Base-by-base conservation (phyloP, 2,329 filamentous ascomycete genomes). In the Clarireedia paspali region DNA sequence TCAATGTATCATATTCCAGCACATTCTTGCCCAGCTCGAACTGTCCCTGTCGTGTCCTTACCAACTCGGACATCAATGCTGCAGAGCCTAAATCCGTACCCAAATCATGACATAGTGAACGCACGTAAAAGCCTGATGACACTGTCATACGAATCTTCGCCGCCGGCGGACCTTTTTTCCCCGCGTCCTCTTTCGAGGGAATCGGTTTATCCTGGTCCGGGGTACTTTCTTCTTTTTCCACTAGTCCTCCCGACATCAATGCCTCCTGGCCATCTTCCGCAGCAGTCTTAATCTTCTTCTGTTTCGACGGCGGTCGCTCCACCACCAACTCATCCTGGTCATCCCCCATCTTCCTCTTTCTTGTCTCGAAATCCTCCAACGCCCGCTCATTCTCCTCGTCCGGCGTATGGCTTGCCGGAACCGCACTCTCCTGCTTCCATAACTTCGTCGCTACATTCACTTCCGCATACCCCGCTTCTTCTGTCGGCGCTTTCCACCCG, bases 71-170 rank as follows among this genome's bases (percentile, higher is more conserved):
- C 92, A 99, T 97, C 62, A 94, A 78, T 36, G 81, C 94, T 24
- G 89, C 84, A 12, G 90, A 95, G 52, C 82, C 84, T 14, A 96
- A 78, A 63, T 89, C 90, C 62, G 84, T 77, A 23, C 92, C 94
- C 3, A 99, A 79, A 66, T 99, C 94, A 69, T 97, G 91, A 65
- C 90, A 91, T 63, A 99, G 83, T 57, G 88, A 95, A 60, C 94
- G 87, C 14, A 99, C 91, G 71, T 99, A 99, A 77, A 96, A 99
- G 40, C 94, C 94, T 0, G 91, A 95, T 2, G 91, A 91, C 51
- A 96, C 92, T 0, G 89, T 95, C 82, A 99, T 90, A 56, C 88
- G 85, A 58, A 99, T 83, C 67, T 83, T 87, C 49, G 83, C 88
- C 0, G 92, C 94, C 1, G 92, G 83, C 1, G 90, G 84, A 0